phyloP scores from a whole-genome alignment of 2,329 filamentous ascomycete species.

The Colletotrichum sp. region DNA sequence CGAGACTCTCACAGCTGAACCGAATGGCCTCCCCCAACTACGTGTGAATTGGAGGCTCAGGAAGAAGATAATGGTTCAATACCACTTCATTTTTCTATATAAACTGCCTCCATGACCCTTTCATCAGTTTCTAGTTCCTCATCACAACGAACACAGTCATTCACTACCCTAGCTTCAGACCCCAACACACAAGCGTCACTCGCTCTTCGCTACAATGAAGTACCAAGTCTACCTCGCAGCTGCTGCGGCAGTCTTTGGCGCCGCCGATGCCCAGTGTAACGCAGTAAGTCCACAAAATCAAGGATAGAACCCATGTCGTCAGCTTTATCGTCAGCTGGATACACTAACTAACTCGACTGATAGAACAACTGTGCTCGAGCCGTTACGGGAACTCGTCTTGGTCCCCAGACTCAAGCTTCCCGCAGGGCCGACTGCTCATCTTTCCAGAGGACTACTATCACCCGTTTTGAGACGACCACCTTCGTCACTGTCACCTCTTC shows the following conservation, averaged over 20 bases:
- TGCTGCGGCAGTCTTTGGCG: neutral
- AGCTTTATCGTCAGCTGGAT: neutral
- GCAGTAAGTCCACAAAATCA: neutral
- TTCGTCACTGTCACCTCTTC: neutral
- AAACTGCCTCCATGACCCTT: neutral
- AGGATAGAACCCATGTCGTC: neutral
- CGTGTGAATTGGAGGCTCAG: neutral
- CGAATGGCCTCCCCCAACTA: neutral
- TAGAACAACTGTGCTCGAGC: constrained; percentile 9
- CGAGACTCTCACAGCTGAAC: neutral
- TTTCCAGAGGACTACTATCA: neutral
- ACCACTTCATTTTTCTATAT: neutral
- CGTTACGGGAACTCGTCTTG: neutral
- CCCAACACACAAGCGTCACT: neutral
- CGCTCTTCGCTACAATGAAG: neutral
- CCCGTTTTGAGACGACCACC: constrained; percentile 19
- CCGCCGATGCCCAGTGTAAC: constrained; percentile 2
- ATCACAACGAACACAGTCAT: neutral
- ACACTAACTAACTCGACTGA: neutral
- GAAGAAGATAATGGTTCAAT: neutral
- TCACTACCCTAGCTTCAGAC: neutral
- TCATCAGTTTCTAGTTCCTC: neutral
- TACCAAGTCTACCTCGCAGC: neutral
- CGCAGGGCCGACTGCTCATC: neutral
- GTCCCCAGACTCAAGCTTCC: neutral